These are phyloP conservation scores for Calonectria pseudoreteaudii DNA, from an alignment of 2,329 filamentous ascomycete genomes.

Conservation along the genomic window DNA sequence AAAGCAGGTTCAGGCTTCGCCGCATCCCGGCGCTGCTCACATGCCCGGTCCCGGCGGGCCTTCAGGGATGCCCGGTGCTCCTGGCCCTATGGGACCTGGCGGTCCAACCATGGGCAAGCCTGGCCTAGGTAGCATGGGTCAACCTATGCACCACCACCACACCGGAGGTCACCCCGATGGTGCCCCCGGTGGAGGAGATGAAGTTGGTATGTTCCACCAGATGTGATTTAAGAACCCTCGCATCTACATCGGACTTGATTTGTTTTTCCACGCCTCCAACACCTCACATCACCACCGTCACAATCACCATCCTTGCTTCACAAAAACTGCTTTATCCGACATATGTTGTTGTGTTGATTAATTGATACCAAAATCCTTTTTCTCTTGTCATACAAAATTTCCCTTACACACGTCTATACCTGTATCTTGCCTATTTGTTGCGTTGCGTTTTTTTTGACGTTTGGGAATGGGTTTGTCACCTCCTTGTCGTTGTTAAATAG, in stretches of 20 bases:
- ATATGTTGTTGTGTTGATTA: conserved; percentile 48
- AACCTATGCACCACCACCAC: conserved; percentile 76
- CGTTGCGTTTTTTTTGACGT: conserved; percentile 30
- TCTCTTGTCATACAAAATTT: conserved; percentile 34
- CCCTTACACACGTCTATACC: conserved; percentile 39
- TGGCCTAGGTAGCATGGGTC: conserved; percentile 74
- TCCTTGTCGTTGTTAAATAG: conserved; percentile 45
- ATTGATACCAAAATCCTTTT: conserved; percentile 53
- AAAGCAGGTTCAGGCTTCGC: conserved; percentile 74
- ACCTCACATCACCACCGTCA: conserved; percentile 29
- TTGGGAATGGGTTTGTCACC: conserved; percentile 49
- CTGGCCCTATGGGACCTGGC: conserved; percentile 71
- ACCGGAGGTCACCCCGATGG: conserved; percentile 57
- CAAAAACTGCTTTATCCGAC: conserved; percentile 40
- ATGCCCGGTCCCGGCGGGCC: conserved; percentile 76
- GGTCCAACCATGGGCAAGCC: conserved; percentile 72
- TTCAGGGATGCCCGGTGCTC: conserved; percentile 71
- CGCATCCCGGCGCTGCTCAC: conserved; percentile 68
- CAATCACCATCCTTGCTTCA: conserved; percentile 30
- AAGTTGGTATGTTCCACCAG: conserved; percentile 99
- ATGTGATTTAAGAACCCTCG: conserved; percentile 71
- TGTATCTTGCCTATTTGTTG: conserved; percentile 39
- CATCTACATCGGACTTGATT: conserved; percentile 50
- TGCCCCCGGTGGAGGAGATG: conserved; percentile 76
- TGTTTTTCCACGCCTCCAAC: conserved; percentile 34